Conservation (phyloP, 352 stramenopile species). For the Sclerospora graminicola region DNA sequence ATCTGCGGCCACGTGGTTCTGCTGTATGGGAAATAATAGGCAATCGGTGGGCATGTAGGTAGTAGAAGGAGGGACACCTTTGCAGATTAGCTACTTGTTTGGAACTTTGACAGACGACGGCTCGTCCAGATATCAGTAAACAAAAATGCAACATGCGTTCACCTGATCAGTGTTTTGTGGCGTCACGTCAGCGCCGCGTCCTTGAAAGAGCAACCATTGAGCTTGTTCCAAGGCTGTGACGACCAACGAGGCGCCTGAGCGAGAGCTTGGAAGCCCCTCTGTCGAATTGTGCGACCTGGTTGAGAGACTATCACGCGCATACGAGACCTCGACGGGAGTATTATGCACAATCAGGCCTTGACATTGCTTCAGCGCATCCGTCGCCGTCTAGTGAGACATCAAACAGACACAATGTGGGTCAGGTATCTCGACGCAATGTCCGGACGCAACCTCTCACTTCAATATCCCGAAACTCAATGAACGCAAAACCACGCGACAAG, state of each 20-base stretch:
- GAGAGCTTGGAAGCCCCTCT: slow-evolving; percentile 1
- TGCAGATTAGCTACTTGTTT: slow-evolving; percentile 24
- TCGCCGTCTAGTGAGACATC: slow-evolving; percentile 30
- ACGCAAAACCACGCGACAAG: slow-evolving; percentile 61
- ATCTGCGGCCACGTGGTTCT: slow-evolving; percentile 32
- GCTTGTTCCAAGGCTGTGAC: slow-evolving; percentile 65
- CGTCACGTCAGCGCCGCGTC: slow-evolving; percentile 21
- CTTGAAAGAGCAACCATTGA: slow-evolving; percentile 49
- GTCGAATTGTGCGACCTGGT: slow-evolving; percentile 9
- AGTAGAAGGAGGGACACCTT: slow-evolving; percentile 15
- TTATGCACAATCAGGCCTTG: slow-evolving; percentile 28
- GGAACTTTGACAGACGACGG: slow-evolving; percentile 5
- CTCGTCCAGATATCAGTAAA: slow-evolving; percentile 20
- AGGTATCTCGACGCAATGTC: neutral
- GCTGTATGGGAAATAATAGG: slow-evolving; percentile 8
- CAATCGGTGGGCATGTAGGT: slow-evolving; percentile 7
- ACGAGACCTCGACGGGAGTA: slow-evolving; percentile 41
- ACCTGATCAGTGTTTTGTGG: slow-evolving; percentile 34
- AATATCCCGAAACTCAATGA: slow-evolving; percentile 62
- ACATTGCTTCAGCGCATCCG: slow-evolving; percentile 20
- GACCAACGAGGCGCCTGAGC: slow-evolving; percentile 35
- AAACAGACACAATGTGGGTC: neutral
- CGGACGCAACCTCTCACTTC: slow-evolving; percentile 28
- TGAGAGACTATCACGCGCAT: slow-evolving; percentile 28
- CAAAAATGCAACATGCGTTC: slow-evolving; percentile 28